These are phyloP conservation scores for Erysimum pusillum DNA, from an alignment of 441 rosid genomes.

Conservation along the genomic window DNA sequence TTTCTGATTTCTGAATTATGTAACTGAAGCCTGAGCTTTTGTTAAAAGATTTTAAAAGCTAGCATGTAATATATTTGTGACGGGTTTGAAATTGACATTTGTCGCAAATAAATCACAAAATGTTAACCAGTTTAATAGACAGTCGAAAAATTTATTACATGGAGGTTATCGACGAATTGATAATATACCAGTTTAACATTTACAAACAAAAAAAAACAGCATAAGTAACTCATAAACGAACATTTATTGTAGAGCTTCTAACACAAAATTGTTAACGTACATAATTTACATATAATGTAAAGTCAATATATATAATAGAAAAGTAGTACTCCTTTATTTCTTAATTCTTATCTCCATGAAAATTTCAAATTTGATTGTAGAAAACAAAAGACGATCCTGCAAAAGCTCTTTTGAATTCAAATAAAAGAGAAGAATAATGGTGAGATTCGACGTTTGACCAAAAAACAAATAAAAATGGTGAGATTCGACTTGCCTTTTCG, in stretches of 20 bases:
- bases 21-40: neutral
- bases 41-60: too few relatives aligned
- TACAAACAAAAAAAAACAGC: neutral
- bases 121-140: too few relatives aligned
- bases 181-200: neutral
- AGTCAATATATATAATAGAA: neutral
- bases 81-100: neutral
- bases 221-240: neutral
- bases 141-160: neutral
- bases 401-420: conserved; percentile 4
- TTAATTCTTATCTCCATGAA: neutral
- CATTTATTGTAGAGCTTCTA: neutral
- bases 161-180: neutral
- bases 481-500: conserved; percentile 29
- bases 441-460: neutral
- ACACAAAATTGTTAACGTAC: conserved; percentile 10
- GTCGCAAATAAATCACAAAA: neutral
- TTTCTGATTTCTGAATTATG: neutral
- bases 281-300: too few relatives aligned
- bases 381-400: neutral
- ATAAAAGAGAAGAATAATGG: conserved; percentile 1
- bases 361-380: neutral
- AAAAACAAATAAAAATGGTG: neutral
- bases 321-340: neutral
- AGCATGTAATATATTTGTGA: neutral